Percentiles rank a stretch among this genome's conserved stretches.
phyloP scores from a whole-genome alignment of 257 asterid genomes.

The Solanum habrochaites region DNA sequence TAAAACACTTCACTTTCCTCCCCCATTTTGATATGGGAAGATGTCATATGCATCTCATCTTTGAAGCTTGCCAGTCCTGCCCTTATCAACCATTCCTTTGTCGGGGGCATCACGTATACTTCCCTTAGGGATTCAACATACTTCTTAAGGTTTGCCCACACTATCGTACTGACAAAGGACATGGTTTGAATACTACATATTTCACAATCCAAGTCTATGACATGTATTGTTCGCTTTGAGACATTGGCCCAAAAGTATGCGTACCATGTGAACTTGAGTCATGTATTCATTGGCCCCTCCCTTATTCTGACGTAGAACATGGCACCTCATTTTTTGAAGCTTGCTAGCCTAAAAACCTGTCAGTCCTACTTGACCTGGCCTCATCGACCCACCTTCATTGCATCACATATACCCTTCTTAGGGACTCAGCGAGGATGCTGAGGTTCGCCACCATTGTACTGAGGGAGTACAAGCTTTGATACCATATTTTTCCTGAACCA shows the following conservation, averaged over 20 bases:
- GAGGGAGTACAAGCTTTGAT: not conserved
- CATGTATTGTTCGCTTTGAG: not conserved
- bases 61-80: not conserved
- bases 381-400: not conserved
- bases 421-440: not conserved
- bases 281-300: not conserved
- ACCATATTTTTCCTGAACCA: not conserved
- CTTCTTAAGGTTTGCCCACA: not conserved
- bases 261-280: not conserved
- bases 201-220: not conserved
- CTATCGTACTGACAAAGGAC: not conserved
- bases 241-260: not conserved
- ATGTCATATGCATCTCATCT: not conserved
- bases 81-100: not conserved
- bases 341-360: not conserved
- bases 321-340: not conserved
- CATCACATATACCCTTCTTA: not conserved
- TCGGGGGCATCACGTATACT: not conserved
- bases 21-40: not conserved
- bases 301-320: not conserved
- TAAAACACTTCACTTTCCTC: not conserved
- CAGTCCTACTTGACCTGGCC: not conserved
- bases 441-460: not conserved
- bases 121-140: not conserved
- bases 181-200: not conserved